A percentile compares a stretch with the other conserved stretches of the same genome.
These are phyloP conservation scores for Casaregolazyma lundiana DNA, from an alignment of 1,139 yeast genomes.

Conservation along the genomic window DNA sequence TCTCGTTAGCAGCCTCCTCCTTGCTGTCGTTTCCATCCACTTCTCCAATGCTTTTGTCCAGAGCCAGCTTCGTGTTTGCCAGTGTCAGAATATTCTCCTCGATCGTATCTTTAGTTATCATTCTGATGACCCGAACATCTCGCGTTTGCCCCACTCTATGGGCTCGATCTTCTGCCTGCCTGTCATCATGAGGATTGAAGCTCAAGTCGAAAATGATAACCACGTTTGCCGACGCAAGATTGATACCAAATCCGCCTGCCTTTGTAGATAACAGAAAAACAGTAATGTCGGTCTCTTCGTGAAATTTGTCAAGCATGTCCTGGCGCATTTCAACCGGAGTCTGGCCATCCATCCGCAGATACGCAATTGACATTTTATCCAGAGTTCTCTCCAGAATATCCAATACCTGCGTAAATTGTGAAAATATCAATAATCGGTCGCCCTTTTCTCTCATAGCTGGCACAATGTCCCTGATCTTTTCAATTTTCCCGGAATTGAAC, in stretches of 20 bases:
- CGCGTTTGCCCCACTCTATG: conserved; percentile 95
- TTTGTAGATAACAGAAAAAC: conserved; percentile 86
- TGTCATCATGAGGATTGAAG: conserved; percentile 96
- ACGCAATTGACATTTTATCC: conserved; percentile 61
- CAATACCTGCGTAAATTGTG: conserved; percentile 86
- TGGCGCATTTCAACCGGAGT: conserved; percentile 93
- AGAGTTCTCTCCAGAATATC: conserved; percentile 80
- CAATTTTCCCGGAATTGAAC: conserved; percentile 75
- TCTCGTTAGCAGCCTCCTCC: conserved; percentile 6
- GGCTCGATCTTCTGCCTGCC: conserved; percentile 97
- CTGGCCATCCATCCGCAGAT: conserved; percentile 85
- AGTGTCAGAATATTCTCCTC: conserved; percentile 84
- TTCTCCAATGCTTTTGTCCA: conserved; percentile 64
- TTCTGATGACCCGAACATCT: conserved; percentile 74
- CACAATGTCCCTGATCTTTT: conserved; percentile 54
- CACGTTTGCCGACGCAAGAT: conserved; percentile 89
- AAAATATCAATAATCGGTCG: conserved; percentile 78
- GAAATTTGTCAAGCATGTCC: conserved; percentile 81
- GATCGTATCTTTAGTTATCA: conserved; percentile 70
- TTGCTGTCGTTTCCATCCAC: conserved; percentile 48
- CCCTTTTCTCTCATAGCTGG: conserved; percentile 52
- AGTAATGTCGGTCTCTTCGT: conserved; percentile 77
- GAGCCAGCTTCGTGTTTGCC: conserved; percentile 85
- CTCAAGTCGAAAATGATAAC: conserved; percentile 91
- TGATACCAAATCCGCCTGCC: conserved; percentile 98